phyloP scores from a whole-genome alignment of 352 stramenopile species.

The Globisporangium nagaii region DNA sequence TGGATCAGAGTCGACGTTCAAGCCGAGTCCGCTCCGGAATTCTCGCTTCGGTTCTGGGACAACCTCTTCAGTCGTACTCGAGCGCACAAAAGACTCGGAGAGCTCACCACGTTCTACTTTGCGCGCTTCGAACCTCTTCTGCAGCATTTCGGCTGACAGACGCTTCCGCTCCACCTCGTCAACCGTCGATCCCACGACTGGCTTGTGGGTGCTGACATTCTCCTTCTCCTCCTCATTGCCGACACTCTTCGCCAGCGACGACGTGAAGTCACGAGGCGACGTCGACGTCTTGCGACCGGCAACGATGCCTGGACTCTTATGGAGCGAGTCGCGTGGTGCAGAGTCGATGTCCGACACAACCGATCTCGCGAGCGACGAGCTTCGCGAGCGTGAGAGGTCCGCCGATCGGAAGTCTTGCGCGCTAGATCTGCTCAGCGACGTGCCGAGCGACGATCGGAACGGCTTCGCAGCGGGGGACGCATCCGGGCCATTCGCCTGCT shows the following conservation, averaged over 20 bases:
- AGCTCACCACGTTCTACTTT: slow-evolving; percentile 21
- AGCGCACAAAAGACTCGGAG: slow-evolving; percentile 6
- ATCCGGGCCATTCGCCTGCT: neutral
- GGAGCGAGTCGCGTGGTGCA: slow-evolving; percentile 1
- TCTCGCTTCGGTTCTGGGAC: slow-evolving; percentile 2
- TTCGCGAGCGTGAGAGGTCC: slow-evolving; percentile 13
- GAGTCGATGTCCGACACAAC: slow-evolving; percentile 9
- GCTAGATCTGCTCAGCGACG: slow-evolving; percentile 5
- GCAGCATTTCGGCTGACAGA: slow-evolving; percentile 17
- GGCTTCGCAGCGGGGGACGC: neutral
- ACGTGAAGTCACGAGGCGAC: slow-evolving; percentile 7
- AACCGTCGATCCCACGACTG: slow-evolving; percentile 1
- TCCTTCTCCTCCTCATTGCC: slow-evolving; percentile 15
- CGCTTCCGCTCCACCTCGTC: slow-evolving; percentile 36
- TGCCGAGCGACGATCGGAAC: slow-evolving; percentile 9
- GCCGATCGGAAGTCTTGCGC: slow-evolving; percentile 16
- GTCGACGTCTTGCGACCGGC: neutral
- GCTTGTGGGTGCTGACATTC: neutral
- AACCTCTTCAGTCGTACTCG: slow-evolving; percentile 7
- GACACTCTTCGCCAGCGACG: slow-evolving; percentile 10
- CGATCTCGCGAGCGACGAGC: slow-evolving; percentile 11
- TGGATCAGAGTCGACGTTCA: neutral
- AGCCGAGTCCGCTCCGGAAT: slow-evolving; percentile 3
- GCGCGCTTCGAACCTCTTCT: slow-evolving; percentile 38
- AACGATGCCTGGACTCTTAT: slow-evolving; percentile 4